These are phyloP conservation scores for Stenogyne calaminthoides DNA, from an alignment of 305 asterid genomes.

Conservation along the genomic window DNA sequence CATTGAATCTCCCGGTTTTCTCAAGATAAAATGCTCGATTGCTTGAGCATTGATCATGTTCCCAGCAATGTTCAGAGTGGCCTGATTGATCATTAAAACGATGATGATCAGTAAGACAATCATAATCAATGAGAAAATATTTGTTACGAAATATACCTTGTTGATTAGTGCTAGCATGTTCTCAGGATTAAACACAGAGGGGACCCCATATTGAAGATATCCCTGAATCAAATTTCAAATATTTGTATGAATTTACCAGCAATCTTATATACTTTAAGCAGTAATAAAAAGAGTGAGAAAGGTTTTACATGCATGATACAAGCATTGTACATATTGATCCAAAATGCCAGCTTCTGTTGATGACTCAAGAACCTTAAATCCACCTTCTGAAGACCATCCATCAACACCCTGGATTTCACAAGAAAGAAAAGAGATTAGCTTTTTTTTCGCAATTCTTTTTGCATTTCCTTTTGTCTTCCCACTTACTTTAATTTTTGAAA, in stretches of 20 bases:
- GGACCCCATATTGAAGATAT: slow-evolving; percentile 81
- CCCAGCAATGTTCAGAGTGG: slow-evolving; percentile 75
- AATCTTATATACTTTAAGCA: background rate
- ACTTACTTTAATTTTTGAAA: slow-evolving; percentile 75
- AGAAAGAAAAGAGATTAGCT: background rate
- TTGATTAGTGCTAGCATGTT: slow-evolving; percentile 45
- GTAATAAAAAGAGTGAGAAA: background rate
- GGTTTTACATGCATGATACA: slow-evolving; percentile 80
- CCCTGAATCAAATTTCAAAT: slow-evolving; percentile 45
- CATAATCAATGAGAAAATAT: too few relatives aligned
- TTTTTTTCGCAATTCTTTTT: too few relatives aligned
- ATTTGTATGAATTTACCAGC: background rate
- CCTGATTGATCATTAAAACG: slow-evolving; percentile 40
- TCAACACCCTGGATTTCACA: slow-evolving; percentile 48
- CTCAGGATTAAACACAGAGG: slow-evolving; percentile 63
- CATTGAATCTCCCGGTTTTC: slow-evolving; percentile 56
- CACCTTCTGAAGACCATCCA: slow-evolving; percentile 40
- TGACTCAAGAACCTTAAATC: slow-evolving; percentile 66
- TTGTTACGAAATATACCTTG: too few relatives aligned
- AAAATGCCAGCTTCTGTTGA: slow-evolving; percentile 83
- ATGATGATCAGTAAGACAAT: too few relatives aligned
- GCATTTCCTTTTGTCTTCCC: slow-evolving; percentile 10
- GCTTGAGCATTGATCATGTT: slow-evolving; percentile 60
- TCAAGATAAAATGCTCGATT: slow-evolving; percentile 66
- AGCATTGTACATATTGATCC: slow-evolving; percentile 98